A percentile compares a stretch with the other conserved stretches of the same genome.
Evolutionary conservation across 2,329 filamentous ascomycete species (phyloP).

Genomic region (Beauveria sp.): DNA sequence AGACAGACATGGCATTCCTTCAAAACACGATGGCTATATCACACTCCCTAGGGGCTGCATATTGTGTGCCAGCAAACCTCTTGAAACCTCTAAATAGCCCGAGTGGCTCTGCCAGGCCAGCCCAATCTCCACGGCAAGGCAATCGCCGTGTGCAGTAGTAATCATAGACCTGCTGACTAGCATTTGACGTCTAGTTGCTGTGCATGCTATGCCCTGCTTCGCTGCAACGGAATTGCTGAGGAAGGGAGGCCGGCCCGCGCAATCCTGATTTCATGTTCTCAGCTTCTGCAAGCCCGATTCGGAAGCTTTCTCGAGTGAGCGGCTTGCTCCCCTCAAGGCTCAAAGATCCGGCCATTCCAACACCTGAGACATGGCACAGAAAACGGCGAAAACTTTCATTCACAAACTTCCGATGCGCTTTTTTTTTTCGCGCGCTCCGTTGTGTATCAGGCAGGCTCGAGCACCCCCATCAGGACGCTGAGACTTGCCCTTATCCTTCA

Average conservation of each 20-base stretch:
- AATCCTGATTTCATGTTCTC: neutral
- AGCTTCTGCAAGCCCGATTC: neutral
- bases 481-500: slow-evolving; percentile 1
- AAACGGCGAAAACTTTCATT: neutral
- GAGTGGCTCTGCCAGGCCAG: neutral
- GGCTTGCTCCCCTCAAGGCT: neutral
- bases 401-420: neutral
- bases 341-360: neutral
- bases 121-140: neutral
- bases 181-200: neutral
- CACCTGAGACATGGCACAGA: neutral
- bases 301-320: neutral
- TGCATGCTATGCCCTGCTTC: neutral
- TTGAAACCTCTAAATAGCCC: neutral
- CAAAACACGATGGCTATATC: neutral
- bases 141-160: neutral
- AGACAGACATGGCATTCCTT: neutral
- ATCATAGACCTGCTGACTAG: neutral
- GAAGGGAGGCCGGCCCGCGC: neutral
- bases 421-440: neutral
- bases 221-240: neutral
- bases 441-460: slow-evolving; percentile 4
- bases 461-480: neutral
- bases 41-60: neutral
- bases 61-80: neutral